Conservation (phyloP, 768 basidiomycete genomes). For the Suillus luteus region DNA sequence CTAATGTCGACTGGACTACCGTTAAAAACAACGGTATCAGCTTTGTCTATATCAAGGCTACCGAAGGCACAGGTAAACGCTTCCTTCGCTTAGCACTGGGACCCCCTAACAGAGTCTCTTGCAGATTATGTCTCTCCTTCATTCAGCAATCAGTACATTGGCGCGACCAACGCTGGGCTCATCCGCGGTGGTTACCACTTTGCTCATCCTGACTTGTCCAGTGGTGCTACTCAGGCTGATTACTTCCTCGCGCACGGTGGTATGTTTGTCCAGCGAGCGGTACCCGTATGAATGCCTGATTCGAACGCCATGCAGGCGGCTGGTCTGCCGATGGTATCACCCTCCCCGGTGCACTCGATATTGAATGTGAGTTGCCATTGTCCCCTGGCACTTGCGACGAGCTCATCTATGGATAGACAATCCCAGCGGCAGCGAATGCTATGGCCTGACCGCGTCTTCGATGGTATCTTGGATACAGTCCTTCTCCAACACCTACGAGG, state of each 20-base stretch:
- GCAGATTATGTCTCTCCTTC: conserved; percentile 27
- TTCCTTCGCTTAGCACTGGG: not conserved
- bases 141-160: conserved; percentile 53
- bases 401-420: conserved; percentile 41
- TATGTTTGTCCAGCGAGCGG: conserved; percentile 17
- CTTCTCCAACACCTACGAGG: conserved; percentile 62
- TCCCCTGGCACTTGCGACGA: conserved; percentile 2
- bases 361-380: conserved; percentile 49
- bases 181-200: conserved; percentile 67
- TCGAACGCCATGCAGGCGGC: conserved; percentile 36
- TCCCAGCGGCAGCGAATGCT: conserved; percentile 53
- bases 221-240: conserved; percentile 59
- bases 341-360: conserved; percentile 64
- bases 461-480: conserved; percentile 68
- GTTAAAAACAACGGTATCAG: conserved; percentile 52
- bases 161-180: conserved; percentile 55
- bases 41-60: conserved; percentile 70
- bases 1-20: conserved; percentile 50
- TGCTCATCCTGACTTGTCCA: conserved; percentile 53
- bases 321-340: conserved; percentile 60
- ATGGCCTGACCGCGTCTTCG: conserved; percentile 48
- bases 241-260: conserved; percentile 63
- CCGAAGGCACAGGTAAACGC: conserved; percentile 55
- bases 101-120: not conserved
- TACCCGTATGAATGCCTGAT: conserved; percentile 2